Percentiles rank a stretch among this genome's conserved stretches.
phyloP scores from a whole-genome alignment of 352 stramenopile species.

The Sclerospora graminicola region DNA sequence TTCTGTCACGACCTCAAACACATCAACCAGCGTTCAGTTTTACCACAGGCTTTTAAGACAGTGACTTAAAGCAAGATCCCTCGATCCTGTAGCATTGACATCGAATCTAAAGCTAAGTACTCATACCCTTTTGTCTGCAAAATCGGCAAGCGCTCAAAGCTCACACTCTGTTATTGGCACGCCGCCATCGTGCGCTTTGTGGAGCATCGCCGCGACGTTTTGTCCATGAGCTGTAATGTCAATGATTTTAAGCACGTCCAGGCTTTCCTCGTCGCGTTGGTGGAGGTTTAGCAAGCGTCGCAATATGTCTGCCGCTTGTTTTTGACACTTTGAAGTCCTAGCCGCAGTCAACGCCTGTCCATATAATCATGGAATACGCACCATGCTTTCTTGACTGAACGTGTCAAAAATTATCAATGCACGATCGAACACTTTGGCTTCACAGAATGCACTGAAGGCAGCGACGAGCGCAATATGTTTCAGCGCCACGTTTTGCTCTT shows the following conservation, averaged over 20 bases:
- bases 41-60: conserved; percentile 7
- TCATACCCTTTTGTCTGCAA: conserved; percentile 6
- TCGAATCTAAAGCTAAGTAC: conserved; percentile 5
- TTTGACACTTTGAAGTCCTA: conserved; percentile 44
- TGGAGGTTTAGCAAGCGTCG: not conserved
- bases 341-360: conserved; percentile 53
- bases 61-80: conserved; percentile 2
- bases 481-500: not conserved
- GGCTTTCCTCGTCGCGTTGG: not conserved
- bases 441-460: conserved; percentile 17
- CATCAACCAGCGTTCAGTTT: conserved; percentile 3
- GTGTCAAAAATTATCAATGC: conserved; percentile 58
- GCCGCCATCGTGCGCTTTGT: not conserved
- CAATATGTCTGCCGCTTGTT: conserved; percentile 41
- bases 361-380: conserved; percentile 55
- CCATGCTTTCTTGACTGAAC: conserved; percentile 51
- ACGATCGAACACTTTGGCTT: conserved; percentile 35
- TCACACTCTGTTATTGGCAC: conserved; percentile 1
- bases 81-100: conserved; percentile 1
- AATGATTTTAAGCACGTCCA: not conserved
- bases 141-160: conserved; percentile 8
- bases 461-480: not conserved
- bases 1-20: conserved; percentile 6
- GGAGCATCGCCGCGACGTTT: conserved; percentile 2
- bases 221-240: not conserved